These are phyloP conservation scores for Lecanosticta acicola DNA, from an alignment of 2,329 filamentous ascomycete genomes.

Conservation along the genomic window DNA sequence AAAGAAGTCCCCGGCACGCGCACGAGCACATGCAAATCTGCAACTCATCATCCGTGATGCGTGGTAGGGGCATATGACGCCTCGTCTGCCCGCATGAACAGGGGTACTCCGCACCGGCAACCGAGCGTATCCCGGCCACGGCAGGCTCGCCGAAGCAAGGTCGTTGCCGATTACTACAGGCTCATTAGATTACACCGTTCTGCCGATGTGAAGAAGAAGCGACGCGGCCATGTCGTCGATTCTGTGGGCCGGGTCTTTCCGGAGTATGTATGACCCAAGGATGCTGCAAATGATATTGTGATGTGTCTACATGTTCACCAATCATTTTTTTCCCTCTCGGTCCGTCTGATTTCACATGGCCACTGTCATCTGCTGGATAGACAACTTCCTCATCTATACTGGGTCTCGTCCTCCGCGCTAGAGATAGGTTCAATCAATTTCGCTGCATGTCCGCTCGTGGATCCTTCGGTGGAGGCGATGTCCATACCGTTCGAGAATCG, in stretches of 20 bases:
- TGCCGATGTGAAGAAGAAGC: too few relatives aligned
- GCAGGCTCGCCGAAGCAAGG: too few relatives aligned
- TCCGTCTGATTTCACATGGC: not conserved
- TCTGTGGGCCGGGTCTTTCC: too few relatives aligned
- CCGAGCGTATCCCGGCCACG: not conserved
- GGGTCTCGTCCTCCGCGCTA: not conserved
- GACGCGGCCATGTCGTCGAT: too few relatives aligned
- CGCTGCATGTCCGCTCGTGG: not conserved
- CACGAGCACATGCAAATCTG: too few relatives aligned
- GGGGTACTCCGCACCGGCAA: not conserved
- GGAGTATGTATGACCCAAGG: too few relatives aligned
- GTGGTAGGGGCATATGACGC: not conserved
- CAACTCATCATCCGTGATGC: not conserved
- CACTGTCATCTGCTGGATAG: not conserved
- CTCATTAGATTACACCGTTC: too few relatives aligned
- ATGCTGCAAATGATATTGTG: too few relatives aligned
- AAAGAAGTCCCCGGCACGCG: too few relatives aligned
- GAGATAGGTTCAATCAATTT: not conserved
- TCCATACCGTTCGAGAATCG: not conserved
- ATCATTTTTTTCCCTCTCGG: not conserved
- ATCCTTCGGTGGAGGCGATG: not conserved
- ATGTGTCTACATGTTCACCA: too few relatives aligned
- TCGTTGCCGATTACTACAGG: too few relatives aligned
- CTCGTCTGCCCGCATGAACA: not conserved
- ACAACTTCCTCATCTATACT: not conserved